Evolutionary conservation across 768 basidiomycete genomes (phyloP), one percentile per base, ranked within the genome.

Genomic region (Agaricus sinodeliciosus): DNA sequence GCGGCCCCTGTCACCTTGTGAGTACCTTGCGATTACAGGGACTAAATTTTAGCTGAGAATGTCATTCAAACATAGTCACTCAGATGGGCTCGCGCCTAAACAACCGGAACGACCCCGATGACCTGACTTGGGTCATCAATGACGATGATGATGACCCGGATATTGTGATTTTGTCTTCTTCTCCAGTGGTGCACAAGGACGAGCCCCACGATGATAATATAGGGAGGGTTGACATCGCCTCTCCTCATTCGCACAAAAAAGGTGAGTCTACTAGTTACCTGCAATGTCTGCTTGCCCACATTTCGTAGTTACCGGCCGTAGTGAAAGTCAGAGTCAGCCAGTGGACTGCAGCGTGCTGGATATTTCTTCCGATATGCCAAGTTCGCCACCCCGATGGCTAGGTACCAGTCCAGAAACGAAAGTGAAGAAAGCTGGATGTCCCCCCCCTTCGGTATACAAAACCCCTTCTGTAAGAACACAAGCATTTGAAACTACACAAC

Each of bases 51-150:
- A 13, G 12, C 39, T 54, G 35, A 48, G 7, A 12, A 19, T 12
- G 9, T 22, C 25, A n/a, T 9, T 3, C 11, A 19, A 28, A 31
- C 7, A 25, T n/a, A 54, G 46, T 43, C 40, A 34, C 52, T 26
- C 52, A 54, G 34, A 46, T 27, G 27, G 52, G 45, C 18, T 47
- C 45, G 1, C 28, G 22, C 13, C 37, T 54, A 35, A 27, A 54
- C n/a, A 26, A 34, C 43, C 40, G 41, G 35, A n/a, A 9, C 12
- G 55, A 49, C 15, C 63, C 70, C 35, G 64, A 73, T 44, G 73
- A 73, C 58, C 82, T 87, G 68, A 75, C 79, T 2, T 87, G 84
- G 85, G 68, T 88, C 18, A 63, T 87, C 9, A 82, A 78, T 36
- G 72, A 81, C 22, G 83, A 82, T 52, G 83, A 85, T 48, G 84